These are phyloP conservation scores for Debaryomyces castellii DNA, from an alignment of 805 yeast genomes.

Conservation along the genomic window DNA sequence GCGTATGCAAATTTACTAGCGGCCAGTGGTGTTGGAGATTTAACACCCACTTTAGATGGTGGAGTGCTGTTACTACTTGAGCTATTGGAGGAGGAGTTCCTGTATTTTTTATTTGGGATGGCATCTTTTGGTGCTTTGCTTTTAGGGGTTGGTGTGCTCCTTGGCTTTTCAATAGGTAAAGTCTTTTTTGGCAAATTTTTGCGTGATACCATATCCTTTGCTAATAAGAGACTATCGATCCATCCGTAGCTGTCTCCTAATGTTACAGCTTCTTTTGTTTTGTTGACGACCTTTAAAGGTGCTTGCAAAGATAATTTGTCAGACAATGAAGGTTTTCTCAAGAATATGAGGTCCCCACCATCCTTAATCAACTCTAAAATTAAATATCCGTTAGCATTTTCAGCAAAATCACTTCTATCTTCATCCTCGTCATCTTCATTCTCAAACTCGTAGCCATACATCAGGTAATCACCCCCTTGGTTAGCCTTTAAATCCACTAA, in stretches of 20 bases:
- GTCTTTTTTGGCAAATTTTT: conserved; percentile 12
- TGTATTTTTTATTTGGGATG: conserved; percentile 4
- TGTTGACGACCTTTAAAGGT: conserved; percentile 28
- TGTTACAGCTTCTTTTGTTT: conserved; percentile 31
- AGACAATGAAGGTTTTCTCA: conserved; percentile 37
- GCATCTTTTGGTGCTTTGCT: conserved; percentile 12
- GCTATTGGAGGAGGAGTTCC: conserved; percentile 1
- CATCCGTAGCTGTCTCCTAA: conserved; percentile 55
- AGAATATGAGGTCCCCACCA: conserved; percentile 55
- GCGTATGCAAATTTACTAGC: conserved; percentile 42
- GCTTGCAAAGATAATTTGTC: conserved; percentile 29
- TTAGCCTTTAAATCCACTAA: conserved; percentile 43
- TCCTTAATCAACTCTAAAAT: conserved; percentile 60
- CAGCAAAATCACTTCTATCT: conserved; percentile 35
- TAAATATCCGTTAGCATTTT: conserved; percentile 56
- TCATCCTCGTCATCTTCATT: conserved; percentile 19
- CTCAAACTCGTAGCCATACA: conserved; percentile 80
- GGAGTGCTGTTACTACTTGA: background rate
- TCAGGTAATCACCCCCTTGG: conserved; percentile 54
- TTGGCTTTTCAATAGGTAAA: background rate
- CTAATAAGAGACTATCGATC: conserved; percentile 69
- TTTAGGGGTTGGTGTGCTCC: conserved; percentile 1
- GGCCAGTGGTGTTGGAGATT: conserved; percentile 3
- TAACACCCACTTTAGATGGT: background rate
- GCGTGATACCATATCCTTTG: conserved; percentile 50